Conservation (phyloP, 768 basidiomycete species). For the Lactarius sanguifluus region DNA sequence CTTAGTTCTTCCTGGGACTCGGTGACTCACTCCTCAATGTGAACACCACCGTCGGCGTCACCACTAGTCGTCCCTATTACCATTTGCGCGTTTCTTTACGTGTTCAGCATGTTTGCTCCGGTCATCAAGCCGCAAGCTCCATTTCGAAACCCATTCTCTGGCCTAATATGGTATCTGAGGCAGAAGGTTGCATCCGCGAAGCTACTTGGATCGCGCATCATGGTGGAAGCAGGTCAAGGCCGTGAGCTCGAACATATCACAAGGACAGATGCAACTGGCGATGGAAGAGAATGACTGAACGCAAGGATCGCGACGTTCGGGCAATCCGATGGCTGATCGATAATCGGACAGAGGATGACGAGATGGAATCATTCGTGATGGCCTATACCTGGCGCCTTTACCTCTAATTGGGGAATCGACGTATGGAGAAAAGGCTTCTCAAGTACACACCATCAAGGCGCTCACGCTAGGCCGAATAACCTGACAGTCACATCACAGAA, state of each 20-base stretch:
- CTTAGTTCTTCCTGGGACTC: slow-evolving; percentile 50
- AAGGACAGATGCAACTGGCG: slow-evolving; percentile 5
- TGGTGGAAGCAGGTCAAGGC: not conserved
- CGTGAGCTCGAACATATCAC: not conserved
- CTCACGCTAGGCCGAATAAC: not conserved
- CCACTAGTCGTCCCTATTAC: slow-evolving; percentile 10
- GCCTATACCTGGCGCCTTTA: slow-evolving; percentile 1
- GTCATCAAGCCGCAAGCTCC: slow-evolving; percentile 7
- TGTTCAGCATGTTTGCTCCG: slow-evolving; percentile 17
- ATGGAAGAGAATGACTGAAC: slow-evolving; percentile 2
- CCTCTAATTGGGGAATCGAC: not conserved
- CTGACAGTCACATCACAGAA: not conserved
- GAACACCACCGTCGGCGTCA: slow-evolving; percentile 18
- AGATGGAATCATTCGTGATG: slow-evolving; percentile 9
- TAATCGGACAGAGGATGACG: not conserved
- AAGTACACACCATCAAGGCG: not conserved
- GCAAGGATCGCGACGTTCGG: slow-evolving; percentile 2
- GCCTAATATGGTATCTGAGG: slow-evolving; percentile 13
- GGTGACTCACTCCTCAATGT: slow-evolving; percentile 43
- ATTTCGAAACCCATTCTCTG: slow-evolving; percentile 15
- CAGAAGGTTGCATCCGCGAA: slow-evolving; percentile 5
- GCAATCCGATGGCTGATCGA: slow-evolving; percentile 4
- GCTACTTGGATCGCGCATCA: not conserved
- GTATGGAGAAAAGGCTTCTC: not conserved
- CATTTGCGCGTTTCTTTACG: slow-evolving; percentile 17